A percentile compares a stretch with the other conserved stretches of the same genome.
Conservation (phyloP, 257 asterid species). For the Cruciata laevipes region DNA sequence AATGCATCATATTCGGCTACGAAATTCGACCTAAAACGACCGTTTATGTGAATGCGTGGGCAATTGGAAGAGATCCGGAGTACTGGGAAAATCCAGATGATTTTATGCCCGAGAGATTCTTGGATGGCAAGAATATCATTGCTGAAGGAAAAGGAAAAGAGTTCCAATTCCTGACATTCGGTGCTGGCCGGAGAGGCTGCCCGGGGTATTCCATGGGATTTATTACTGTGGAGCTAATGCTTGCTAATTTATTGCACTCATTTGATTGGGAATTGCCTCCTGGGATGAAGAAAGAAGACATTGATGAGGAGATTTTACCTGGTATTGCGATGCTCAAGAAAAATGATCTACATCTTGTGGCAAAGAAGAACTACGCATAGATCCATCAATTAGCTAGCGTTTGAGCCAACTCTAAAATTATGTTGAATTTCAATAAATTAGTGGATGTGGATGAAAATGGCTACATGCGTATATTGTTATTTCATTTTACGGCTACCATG, state of each 20-base stretch:
- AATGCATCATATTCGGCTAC: neutral
- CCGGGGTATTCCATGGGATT: neutral
- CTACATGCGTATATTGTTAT: too few species aligned
- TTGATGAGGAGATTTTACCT: neutral
- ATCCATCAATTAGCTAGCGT: too few species aligned
- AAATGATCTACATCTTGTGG: too few species aligned
- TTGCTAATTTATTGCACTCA: neutral
- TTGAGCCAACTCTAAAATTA: too few species aligned
- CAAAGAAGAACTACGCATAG: too few species aligned
- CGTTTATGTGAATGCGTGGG: neutral
- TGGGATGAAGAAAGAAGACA: constrained; percentile 6
- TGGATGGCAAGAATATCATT: neutral
- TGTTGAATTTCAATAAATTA: too few species aligned
- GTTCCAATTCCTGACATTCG: neutral
- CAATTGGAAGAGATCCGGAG: neutral
- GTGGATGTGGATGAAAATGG: too few species aligned
- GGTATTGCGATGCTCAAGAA: neutral
- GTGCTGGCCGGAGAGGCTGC: constrained; percentile 3
- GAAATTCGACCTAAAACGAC: neutral
- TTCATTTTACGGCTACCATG: too few species aligned
- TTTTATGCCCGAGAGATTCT: neutral
- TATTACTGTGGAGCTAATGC: neutral
- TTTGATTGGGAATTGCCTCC: constrained; percentile 9
- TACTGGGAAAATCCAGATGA: constrained; percentile 8
- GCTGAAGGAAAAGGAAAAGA: neutral